Evolutionary conservation across 164 flowering plant species (phyloP).

Genomic region (Annona cherimola): DNA sequence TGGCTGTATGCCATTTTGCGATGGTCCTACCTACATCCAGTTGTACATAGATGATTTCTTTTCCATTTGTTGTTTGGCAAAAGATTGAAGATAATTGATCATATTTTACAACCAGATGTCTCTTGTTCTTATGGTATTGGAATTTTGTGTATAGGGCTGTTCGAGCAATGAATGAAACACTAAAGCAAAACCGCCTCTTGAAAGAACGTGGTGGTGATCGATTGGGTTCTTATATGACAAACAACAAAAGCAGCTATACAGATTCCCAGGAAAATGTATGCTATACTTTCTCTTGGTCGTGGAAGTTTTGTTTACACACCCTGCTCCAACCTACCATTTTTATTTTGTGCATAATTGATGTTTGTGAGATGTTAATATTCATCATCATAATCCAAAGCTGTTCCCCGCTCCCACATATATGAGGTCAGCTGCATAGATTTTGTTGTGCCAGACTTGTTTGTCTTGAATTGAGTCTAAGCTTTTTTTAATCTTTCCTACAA

Average conservation of each 20-base stretch:
- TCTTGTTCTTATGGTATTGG: neutral
- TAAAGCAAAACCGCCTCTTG: slow-evolving; percentile 80
- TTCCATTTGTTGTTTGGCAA: neutral
- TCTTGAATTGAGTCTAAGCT: too few species aligned
- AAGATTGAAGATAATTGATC: neutral
- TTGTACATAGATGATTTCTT: neutral
- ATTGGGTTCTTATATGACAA: slow-evolving; percentile 34
- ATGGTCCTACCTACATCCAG: too few species aligned
- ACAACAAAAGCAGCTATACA: slow-evolving; percentile 27
- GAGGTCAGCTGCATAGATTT: too few species aligned
- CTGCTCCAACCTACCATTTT: too few species aligned
- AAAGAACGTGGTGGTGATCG: slow-evolving; percentile 49
- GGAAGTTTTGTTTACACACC: neutral
- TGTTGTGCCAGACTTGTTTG: too few species aligned
- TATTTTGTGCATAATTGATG: too few species aligned
- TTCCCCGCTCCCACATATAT: too few species aligned
- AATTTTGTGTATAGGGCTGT: slow-evolving; percentile 59
- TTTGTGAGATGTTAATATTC: too few species aligned
- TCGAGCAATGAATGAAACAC: slow-evolving; percentile 87
- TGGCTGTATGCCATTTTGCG: too few species aligned
- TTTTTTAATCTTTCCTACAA: too few species aligned
- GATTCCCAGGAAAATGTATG: slow-evolving; percentile 55
- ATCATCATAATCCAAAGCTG: too few species aligned
- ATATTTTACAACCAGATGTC: neutral
- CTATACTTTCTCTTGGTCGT: neutral